Conservation (phyloP, 83 land plant species). For the Thuja plicata region DNA sequence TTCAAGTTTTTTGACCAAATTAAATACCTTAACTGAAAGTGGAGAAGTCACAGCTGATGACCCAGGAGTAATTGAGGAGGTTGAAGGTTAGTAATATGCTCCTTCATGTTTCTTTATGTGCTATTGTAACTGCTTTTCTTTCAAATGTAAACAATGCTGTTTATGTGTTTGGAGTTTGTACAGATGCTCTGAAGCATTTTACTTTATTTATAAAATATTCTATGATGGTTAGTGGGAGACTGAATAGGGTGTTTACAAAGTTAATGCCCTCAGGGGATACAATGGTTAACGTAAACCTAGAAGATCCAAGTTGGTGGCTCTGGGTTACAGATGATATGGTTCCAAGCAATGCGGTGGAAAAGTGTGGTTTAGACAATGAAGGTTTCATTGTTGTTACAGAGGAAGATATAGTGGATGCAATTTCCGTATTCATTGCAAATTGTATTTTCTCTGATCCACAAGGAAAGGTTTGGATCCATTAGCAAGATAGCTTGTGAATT, state of each 20-base stretch:
- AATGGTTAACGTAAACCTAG: conserved; percentile 35
- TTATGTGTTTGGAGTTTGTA: background rate
- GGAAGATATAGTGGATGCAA: conserved; percentile 66
- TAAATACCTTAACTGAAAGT: conserved; percentile 28
- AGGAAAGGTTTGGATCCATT: conserved; percentile 33
- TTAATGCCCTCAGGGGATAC: conserved; percentile 29
- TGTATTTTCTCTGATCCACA: conserved; percentile 58
- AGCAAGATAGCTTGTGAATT: background rate
- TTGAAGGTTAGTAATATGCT: conserved; percentile 29
- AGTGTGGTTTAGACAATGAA: conserved; percentile 64
- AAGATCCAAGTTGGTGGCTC: conserved; percentile 71
- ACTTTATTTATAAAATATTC: background rate
- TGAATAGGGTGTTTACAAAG: conserved; percentile 2
- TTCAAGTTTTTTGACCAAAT: conserved; percentile 30
- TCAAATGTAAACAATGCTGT: background rate
- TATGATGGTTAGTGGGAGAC: background rate
- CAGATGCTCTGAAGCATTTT: background rate
- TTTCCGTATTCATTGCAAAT: conserved; percentile 61
- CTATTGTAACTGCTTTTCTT: background rate
- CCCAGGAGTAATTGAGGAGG: conserved; percentile 41
- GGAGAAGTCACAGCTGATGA: conserved; percentile 10
- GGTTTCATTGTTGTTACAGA: conserved; percentile 50
- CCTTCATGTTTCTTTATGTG: background rate
- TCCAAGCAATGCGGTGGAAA: conserved; percentile 40
- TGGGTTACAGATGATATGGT: conserved; percentile 62